phyloP scores from a whole-genome alignment of 2,329 filamentous ascomycete species.

The Dothidotthia symphoricarpi region DNA sequence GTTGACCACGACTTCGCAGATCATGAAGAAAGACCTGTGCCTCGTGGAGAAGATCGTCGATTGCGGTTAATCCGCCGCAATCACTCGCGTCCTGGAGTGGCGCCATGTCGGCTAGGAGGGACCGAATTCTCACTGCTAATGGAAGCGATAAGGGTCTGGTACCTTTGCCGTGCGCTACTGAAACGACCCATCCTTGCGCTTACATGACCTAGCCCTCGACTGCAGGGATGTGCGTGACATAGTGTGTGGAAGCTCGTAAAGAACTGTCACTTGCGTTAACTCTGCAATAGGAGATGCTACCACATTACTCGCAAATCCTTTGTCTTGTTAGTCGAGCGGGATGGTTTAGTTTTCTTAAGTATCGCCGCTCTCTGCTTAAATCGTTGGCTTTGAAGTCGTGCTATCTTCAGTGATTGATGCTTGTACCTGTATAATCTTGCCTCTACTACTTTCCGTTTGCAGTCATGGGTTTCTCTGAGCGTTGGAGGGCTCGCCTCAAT shows the following conservation, averaged over 20 bases:
- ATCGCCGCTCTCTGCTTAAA: constrained; percentile 4
- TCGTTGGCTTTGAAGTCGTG: constrained; percentile 2
- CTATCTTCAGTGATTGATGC: constrained; percentile 4
- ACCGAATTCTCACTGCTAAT: constrained; percentile 4
- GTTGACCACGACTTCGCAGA: too few relatives aligned
- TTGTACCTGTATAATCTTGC: constrained; percentile 1
- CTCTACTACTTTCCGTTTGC: constrained; percentile 2
- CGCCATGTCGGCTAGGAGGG: constrained; percentile 5
- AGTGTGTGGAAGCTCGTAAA: constrained; percentile 5
- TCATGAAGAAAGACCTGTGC: too few relatives aligned
- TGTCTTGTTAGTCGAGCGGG: constrained; percentile 8
- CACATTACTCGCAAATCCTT: constrained; percentile 9
- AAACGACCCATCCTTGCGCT: constrained; percentile 8
- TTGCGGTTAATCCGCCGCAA: too few relatives aligned
- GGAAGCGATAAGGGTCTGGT: constrained; percentile 7
- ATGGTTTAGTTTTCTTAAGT: constrained; percentile 10
- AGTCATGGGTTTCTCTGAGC: constrained; percentile 20
- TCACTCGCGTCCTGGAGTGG: too few relatives aligned
- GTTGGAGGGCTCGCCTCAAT: constrained; percentile 28
- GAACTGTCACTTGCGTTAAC: constrained; percentile 2
- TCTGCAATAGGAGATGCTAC: constrained; percentile 7
- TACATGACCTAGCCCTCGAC: constrained; percentile 8
- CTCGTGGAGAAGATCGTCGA: too few relatives aligned
- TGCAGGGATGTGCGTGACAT: constrained; percentile 7
- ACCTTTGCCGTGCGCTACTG: constrained; percentile 9